Conservation (phyloP, 2,329 filamentous ascomycete species). For the Trichoderma sp. region DNA sequence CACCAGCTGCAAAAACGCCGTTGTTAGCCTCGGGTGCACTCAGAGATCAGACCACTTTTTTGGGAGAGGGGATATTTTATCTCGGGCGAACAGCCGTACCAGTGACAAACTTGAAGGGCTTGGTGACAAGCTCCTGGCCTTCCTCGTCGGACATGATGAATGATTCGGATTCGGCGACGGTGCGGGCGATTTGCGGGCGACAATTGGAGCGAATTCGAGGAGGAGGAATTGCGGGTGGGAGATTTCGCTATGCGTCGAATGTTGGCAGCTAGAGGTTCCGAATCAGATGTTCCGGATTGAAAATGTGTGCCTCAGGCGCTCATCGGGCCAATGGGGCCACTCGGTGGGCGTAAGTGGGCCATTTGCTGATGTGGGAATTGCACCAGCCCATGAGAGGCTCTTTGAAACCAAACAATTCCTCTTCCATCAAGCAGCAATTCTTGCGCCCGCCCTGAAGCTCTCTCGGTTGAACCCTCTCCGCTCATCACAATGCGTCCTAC, state of each 20-base stretch:
- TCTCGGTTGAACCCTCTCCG: slow-evolving; percentile 34
- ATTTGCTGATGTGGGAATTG: slow-evolving; percentile 30
- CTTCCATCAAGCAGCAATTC: slow-evolving; percentile 26
- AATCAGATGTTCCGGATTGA: slow-evolving; percentile 43
- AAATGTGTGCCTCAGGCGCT: slow-evolving; percentile 42
- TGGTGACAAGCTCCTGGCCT: slow-evolving; percentile 74
- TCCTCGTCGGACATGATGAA: slow-evolving; percentile 87
- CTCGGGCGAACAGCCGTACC: slow-evolving; percentile 58
- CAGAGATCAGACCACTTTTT: slow-evolving; percentile 36
- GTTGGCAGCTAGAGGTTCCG: slow-evolving; percentile 32
- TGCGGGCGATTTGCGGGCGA: slow-evolving; percentile 29
- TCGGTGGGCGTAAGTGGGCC: slow-evolving; percentile 25
- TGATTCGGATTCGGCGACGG: slow-evolving; percentile 32
- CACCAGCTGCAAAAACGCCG: slow-evolving; percentile 42
- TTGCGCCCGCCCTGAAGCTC: background rate
- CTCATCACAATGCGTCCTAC: slow-evolving; percentile 62
- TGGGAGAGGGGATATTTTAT: slow-evolving; percentile 36
- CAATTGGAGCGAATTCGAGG: slow-evolving; percentile 14
- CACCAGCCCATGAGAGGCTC: slow-evolving; percentile 30
- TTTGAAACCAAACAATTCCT: slow-evolving; percentile 30
- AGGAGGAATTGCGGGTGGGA: slow-evolving; percentile 29
- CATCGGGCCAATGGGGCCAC: slow-evolving; percentile 37
- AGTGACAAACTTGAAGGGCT: slow-evolving; percentile 99
- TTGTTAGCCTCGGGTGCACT: slow-evolving; percentile 41
- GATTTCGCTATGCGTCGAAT: slow-evolving; percentile 37